phyloP scores from a whole-genome alignment of 202 grass and related monocot genomes.

The Eragrostis tef region DNA sequence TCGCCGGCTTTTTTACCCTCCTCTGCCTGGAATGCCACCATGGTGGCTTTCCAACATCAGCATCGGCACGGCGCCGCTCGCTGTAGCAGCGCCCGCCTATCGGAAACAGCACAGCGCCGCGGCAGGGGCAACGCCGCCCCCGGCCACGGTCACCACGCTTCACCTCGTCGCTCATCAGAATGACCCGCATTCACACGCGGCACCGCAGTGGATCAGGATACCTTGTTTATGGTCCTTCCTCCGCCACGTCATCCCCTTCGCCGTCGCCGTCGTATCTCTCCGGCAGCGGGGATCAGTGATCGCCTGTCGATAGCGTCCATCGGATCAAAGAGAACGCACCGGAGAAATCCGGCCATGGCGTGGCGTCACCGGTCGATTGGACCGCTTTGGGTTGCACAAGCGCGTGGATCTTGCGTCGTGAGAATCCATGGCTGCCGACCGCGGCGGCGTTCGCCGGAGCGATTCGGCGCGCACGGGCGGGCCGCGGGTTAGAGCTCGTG shows the following conservation, averaged over 20 bases:
- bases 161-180: too few species aligned
- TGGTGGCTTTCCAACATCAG: neutral
- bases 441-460: too few species aligned
- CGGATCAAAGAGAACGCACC: too few species aligned
- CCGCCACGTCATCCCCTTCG: too few species aligned
- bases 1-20: too few species aligned
- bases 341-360: neutral
- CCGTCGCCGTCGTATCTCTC: neutral
- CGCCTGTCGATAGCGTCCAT: neutral
- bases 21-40: too few species aligned
- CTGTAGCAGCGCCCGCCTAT: neutral
- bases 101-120: neutral
- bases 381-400: neutral
- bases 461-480: too few species aligned
- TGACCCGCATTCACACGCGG: too few species aligned
- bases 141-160: too few species aligned
- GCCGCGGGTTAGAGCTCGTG: neutral
- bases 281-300: neutral
- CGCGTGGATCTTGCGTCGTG: too few species aligned
- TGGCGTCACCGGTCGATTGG: neutral
- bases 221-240: neutral
- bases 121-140: neutral
- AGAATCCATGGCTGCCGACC: too few species aligned
- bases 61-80: neutral
- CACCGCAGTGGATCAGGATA: too few species aligned